These are phyloP conservation scores for Heliamphora pulchella DNA, from an alignment of 179 eudicot species.

Conservation along the genomic window DNA sequence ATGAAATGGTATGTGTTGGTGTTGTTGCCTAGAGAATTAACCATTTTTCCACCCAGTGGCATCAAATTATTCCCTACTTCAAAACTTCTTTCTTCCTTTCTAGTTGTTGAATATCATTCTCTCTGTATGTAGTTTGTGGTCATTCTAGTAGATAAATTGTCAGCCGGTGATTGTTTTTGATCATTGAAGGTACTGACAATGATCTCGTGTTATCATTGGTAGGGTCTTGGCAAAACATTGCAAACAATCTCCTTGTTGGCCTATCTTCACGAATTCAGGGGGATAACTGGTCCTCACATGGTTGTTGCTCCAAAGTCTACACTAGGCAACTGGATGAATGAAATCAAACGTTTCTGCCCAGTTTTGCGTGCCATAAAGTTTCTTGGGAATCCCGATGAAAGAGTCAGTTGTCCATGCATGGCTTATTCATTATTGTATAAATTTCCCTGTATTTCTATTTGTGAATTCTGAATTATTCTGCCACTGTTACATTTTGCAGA, in stretches of 20 bases:
- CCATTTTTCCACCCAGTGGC: neutral
- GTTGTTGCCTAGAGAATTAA: neutral
- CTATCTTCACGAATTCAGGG: constrained; percentile 85
- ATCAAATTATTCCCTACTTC: neutral
- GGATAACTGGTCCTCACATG: constrained; percentile 96
- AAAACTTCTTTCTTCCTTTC: neutral
- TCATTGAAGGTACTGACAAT: neutral
- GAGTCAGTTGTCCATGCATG: constrained; percentile 38
- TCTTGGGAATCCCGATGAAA: constrained; percentile 89
- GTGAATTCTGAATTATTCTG: neutral
- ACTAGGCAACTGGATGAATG: constrained; percentile 99
- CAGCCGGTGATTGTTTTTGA: neutral
- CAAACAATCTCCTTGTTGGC: constrained; percentile 95
- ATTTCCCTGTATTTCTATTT: neutral
- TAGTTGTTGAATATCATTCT: neutral
- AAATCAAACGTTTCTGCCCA: constrained; percentile 88
- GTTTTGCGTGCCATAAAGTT: constrained; percentile 76
- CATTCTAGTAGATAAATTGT: neutral
- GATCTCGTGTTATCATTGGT: constrained; percentile 13
- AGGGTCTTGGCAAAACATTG: constrained; percentile 97
- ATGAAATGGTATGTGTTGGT: constrained; percentile 69
- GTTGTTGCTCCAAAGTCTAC: constrained; percentile 99
- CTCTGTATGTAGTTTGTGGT: neutral
- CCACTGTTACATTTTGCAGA: constrained; percentile 38
- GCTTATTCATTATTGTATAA: neutral